Conservation (phyloP, 306 rosid genomes). For the Argentina anserina region DNA sequence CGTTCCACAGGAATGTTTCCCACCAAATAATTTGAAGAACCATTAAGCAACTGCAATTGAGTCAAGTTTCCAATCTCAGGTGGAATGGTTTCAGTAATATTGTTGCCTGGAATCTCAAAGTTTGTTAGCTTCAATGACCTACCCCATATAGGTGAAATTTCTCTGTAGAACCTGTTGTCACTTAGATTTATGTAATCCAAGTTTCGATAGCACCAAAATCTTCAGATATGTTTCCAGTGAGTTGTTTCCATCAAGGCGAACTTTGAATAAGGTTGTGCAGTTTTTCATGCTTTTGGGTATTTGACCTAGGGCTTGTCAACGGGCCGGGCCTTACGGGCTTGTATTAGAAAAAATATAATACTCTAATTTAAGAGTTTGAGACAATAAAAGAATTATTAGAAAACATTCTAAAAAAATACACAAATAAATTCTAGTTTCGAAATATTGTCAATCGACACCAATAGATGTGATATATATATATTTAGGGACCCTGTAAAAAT, state of each 20-base stretch:
- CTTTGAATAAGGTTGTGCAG: slow-evolving; percentile 34
- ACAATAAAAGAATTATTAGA: too few relatives aligned
- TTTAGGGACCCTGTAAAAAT: too few relatives aligned
- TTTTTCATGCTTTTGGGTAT: slow-evolving; percentile 38
- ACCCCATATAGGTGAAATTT: slow-evolving; percentile 32
- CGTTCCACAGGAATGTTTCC: slow-evolving; percentile 22
- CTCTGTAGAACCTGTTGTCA: slow-evolving; percentile 34
- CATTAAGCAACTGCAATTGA: slow-evolving; percentile 7
- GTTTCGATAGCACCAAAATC: slow-evolving; percentile 40
- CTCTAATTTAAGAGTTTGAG: too few relatives aligned
- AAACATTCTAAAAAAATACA: too few relatives aligned
- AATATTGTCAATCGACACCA: too few relatives aligned
- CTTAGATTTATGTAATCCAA: slow-evolving; percentile 39
- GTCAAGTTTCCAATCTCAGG: slow-evolving; percentile 25
- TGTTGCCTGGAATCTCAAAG: slow-evolving; percentile 37
- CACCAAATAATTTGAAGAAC: slow-evolving; percentile 22
- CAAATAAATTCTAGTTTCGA: too few relatives aligned
- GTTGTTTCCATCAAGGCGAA: slow-evolving; percentile 42
- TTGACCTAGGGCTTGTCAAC: too few relatives aligned
- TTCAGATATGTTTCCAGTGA: slow-evolving; percentile 42
- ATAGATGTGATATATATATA: too few relatives aligned
- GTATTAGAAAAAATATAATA: too few relatives aligned
- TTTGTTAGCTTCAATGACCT: slow-evolving; percentile 25
- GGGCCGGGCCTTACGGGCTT: too few relatives aligned
- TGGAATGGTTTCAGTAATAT: slow-evolving; percentile 32